These are phyloP conservation scores for Claviceps sp. DNA, from an alignment of 2,329 filamentous ascomycete genomes.

Conservation along the genomic window DNA sequence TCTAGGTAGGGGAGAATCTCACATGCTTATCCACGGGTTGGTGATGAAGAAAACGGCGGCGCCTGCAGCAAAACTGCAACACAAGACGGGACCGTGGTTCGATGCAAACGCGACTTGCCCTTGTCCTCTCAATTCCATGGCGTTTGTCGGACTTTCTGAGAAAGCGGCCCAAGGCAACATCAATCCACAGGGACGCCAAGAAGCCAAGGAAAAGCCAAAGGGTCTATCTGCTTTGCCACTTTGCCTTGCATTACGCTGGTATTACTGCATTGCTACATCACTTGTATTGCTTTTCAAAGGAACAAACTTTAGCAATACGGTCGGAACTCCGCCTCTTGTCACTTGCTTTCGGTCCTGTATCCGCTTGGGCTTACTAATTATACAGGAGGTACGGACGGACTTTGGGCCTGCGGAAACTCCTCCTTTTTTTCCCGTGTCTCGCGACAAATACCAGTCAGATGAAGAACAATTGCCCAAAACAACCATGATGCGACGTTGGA, in stretches of 20 bases:
- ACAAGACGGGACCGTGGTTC: not conserved
- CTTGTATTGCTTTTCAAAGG: not conserved
- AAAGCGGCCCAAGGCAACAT: not conserved
- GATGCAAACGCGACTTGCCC: not conserved
- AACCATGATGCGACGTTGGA: not conserved
- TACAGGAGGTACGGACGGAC: not conserved
- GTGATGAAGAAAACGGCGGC: not conserved
- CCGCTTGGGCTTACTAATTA: no score
- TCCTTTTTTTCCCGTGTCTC: not conserved
- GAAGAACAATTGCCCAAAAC: not conserved
- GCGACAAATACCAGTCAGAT: not conserved
- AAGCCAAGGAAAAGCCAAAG: not conserved
- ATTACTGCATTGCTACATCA: not conserved
- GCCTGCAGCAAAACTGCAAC: not conserved
- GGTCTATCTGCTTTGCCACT: not conserved
- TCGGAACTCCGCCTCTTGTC: not conserved
- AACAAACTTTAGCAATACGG: not conserved
- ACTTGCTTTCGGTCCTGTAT: no score
- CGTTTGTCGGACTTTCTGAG: not conserved
- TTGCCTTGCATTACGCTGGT: slow-evolving; percentile 1
- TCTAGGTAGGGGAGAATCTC: not conserved
- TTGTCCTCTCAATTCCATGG: not conserved
- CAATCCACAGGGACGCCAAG: not conserved
- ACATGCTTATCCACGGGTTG: not conserved
- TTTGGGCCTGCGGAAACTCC: not conserved